These are phyloP conservation scores for Paramecium bursaria DNA, from an alignment of 73 alveolate species.

Conservation along the genomic window DNA sequence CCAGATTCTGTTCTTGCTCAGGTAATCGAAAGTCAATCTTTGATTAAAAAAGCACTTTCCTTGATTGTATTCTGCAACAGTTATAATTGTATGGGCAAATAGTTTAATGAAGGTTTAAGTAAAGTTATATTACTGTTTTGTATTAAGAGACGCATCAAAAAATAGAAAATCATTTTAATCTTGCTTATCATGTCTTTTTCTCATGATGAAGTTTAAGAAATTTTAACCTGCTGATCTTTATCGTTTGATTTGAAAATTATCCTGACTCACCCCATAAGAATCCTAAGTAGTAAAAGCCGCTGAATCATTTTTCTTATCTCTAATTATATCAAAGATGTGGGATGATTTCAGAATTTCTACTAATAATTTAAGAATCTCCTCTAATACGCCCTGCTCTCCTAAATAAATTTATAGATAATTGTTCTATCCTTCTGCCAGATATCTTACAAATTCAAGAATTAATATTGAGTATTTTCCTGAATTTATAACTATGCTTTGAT, in stretches of 20 bases:
- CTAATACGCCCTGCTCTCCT: neutral
- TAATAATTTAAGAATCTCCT: neutral
- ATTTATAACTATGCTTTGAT: neutral
- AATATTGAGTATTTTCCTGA: slow-evolving; percentile 15
- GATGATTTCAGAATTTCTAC: slow-evolving; percentile 5
- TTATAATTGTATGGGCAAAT: slow-evolving; percentile 44
- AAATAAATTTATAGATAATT: neutral
- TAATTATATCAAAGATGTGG: slow-evolving; percentile 10
- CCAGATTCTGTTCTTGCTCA: slow-evolving; percentile 53
- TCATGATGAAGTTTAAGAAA: no score
- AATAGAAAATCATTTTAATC: slow-evolving; percentile 23
- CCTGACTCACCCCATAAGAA: no score
- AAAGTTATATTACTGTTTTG: neutral
- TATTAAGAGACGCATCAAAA: slow-evolving; percentile 7
- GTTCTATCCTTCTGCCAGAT: slow-evolving; percentile 37
- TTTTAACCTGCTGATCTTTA: no score
- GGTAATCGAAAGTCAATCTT: slow-evolving; percentile 12
- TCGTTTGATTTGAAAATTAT: no score
- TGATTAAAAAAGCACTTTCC: neutral
- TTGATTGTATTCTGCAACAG: slow-evolving; percentile 39
- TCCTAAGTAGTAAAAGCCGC: no score
- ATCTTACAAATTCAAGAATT: slow-evolving; percentile 3
- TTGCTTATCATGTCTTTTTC: no score
- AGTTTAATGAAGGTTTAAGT: slow-evolving; percentile 14
- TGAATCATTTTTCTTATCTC: no score